Percentiles rank a stretch among this genome's conserved stretches.
Evolutionary conservation across 2,329 filamentous ascomycete genomes (phyloP).

Genomic region (Colletotrichum sp.): DNA sequence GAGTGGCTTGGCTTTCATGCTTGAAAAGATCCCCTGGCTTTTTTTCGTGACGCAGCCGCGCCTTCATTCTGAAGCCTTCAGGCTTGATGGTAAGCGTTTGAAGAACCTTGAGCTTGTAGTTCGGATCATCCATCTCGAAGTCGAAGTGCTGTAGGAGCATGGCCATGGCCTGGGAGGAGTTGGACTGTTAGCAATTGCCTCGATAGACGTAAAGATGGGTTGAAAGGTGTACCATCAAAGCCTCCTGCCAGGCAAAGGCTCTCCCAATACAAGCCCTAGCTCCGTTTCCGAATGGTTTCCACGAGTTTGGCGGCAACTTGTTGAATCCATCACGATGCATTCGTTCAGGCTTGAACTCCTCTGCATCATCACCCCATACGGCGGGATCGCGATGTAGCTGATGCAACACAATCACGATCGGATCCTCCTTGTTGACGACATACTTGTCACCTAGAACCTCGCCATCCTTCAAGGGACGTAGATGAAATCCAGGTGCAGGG

Average conservation of each 20-base stretch:
- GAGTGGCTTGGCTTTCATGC: conserved; percentile 37
- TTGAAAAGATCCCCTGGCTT: conserved; percentile 26
- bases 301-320: conserved; percentile 52
- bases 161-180: conserved; percentile 46
- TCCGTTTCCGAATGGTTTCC: conserved; percentile 79
- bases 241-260: conserved; percentile 78
- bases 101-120: conserved; percentile 61
- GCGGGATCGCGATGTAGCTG: conserved; percentile 63
- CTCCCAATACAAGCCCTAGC: conserved; percentile 74
- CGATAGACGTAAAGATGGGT: not conserved
- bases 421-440: conserved; percentile 55
- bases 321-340: conserved; percentile 75
- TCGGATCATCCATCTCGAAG: conserved; percentile 61
- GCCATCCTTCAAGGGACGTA: conserved; percentile 55
- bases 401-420: conserved; percentile 53
- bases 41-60: conserved; percentile 51
- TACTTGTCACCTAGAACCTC: conserved; percentile 67
- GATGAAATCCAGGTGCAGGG: conserved; percentile 62
- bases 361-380: conserved; percentile 69
- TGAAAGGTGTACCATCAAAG: conserved; percentile 44
- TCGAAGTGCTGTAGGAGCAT: conserved; percentile 76
- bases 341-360: conserved; percentile 72
- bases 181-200: not conserved
- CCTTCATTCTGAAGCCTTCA: conserved; percentile 67
- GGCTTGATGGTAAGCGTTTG: conserved; percentile 68